A percentile compares a stretch with the other conserved stretches of the same genome.
Conservation (phyloP, 495 filamentous ascomycete genomes). For the Penicillium diatomitis region DNA sequence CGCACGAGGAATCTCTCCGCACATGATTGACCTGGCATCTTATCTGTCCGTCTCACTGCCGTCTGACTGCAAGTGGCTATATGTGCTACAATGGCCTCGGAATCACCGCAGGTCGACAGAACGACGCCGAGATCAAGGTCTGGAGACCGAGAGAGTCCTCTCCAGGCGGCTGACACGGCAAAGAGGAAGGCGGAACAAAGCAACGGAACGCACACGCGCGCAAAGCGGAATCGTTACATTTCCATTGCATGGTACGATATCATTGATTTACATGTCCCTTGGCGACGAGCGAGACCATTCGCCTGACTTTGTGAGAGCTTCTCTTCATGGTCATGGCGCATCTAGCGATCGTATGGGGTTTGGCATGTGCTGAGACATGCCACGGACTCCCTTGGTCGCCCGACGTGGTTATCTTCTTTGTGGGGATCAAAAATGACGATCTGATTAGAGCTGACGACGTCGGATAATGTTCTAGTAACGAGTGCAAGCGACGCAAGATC, state of each 20-base stretch:
- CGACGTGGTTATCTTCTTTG: background rate
- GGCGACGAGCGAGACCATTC: background rate
- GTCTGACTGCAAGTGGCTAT: conserved; percentile 1
- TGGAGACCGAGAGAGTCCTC: conserved; percentile 16
- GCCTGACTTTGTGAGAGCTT: conserved; percentile 5
- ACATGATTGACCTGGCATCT: conserved; percentile 17
- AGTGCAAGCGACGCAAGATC: conserved; percentile 91
- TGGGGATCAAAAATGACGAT: background rate
- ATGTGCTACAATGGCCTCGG: conserved; percentile 27
- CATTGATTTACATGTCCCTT: no score
- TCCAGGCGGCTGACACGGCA: conserved; percentile 19
- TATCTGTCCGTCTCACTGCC: conserved; percentile 8
- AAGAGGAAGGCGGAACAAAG: conserved; percentile 43
- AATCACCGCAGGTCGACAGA: conserved; percentile 27
- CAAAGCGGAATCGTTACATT: conserved; percentile 67
- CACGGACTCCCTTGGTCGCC: background rate
- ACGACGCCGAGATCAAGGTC: conserved; percentile 14
- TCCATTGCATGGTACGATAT: conserved; percentile 75
- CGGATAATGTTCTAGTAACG: conserved; percentile 43
- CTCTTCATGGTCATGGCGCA: background rate
- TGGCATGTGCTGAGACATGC: background rate
- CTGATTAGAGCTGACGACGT: conserved; percentile 7
- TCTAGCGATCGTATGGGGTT: background rate
- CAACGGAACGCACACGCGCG: conserved; percentile 40
- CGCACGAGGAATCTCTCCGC: conserved; percentile 37